Evolutionary conservation across 2,329 filamentous ascomycete species (phyloP).

Genomic region (Cadophora luteo-olivacea): DNA sequence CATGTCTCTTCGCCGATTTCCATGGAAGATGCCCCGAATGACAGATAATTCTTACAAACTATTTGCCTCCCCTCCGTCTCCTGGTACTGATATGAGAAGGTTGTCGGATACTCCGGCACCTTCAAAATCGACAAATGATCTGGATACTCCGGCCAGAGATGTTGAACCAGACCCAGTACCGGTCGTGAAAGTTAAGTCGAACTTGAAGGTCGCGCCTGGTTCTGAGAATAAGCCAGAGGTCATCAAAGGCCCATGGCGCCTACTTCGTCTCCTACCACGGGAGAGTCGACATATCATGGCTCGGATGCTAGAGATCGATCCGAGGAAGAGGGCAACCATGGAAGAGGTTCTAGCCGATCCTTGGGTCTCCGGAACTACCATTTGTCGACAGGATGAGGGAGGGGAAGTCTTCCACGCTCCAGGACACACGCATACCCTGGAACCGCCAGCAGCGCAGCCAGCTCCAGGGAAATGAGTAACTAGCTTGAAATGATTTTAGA

Average conservation of each 20-base stretch:
- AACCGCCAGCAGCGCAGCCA: constrained; percentile 65
- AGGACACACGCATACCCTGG: constrained; percentile 84
- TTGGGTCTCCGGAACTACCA: constrained; percentile 86
- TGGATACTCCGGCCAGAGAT: constrained; percentile 35
- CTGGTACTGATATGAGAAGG: constrained; percentile 55
- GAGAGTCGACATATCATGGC: constrained; percentile 91
- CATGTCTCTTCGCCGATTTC: constrained; percentile 94
- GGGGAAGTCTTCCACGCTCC: constrained; percentile 75
- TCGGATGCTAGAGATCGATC: constrained; percentile 90
- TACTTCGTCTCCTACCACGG: constrained; percentile 84
- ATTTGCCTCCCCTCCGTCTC: constrained; percentile 85
- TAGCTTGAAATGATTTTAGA: constrained; percentile 10
- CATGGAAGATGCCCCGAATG: constrained; percentile 92
- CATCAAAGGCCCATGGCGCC: constrained; percentile 90
- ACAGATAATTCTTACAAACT: constrained; percentile 95
- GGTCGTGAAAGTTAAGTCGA: constrained; percentile 28
- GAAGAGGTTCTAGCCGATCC: constrained; percentile 85
- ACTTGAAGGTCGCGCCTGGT: constrained; percentile 27
- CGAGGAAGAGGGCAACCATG: constrained; percentile 82
- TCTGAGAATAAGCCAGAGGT: constrained; percentile 64
- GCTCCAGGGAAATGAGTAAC: constrained; percentile 16
- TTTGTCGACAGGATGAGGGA: constrained; percentile 84
- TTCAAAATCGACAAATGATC: constrained; percentile 39
- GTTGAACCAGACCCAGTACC: constrained; percentile 26
- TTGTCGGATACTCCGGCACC: constrained; percentile 35